Evolutionary conservation across 805 yeast species (phyloP), one percentile per base, ranked within the genome.

Genomic region (Metschnikowia borealis): DNA sequence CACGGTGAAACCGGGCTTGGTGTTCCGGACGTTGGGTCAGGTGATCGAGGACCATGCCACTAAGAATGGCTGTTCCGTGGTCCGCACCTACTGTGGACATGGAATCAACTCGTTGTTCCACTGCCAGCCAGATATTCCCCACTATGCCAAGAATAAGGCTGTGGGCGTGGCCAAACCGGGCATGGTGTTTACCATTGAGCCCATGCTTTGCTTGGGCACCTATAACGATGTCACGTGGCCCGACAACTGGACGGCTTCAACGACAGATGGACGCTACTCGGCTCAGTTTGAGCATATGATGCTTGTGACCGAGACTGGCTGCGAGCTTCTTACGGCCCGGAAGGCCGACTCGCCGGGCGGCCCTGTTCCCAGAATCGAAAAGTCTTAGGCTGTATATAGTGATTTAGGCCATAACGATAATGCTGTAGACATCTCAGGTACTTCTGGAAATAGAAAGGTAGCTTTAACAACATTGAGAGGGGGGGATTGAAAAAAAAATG

Each of bases 241-340:
- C 2, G 99, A 94, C 68, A 87, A 89, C 68, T 94, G 99, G 99
- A 94, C 99, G 5, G 82, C 96, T 1, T 81, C 82, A 15, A 94
- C 99, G 15, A 83, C 83, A 38, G 99, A 94, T 65, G 99, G 99
- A 48, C 81, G 82, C 62, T 74, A 80, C 53, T 84, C 92, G 60
- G 98, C 99, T 0, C 99, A 94, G 69, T 94, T 94, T 61, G 96
- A 94, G 70, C 97, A 94, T 66, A 92, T 95, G 64, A 62, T 94
- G 63, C 69, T 94, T 51, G 94, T 94, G 37, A 94, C 99, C 6
- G 98, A 91, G 64, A 85, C 83, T 47, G 99, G 99, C 18, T 87
- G 83, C 26, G 99, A 94, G 73, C 84, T 92, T 14, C 77, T 94
- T 58, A 85, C 96, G 21, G 95, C 89, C 1, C 81, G 97, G 67